Percentiles rank a stretch among this genome's conserved stretches.
Conservation (phyloP, 306 rosid genomes). For the Medicago arabica region DNA sequence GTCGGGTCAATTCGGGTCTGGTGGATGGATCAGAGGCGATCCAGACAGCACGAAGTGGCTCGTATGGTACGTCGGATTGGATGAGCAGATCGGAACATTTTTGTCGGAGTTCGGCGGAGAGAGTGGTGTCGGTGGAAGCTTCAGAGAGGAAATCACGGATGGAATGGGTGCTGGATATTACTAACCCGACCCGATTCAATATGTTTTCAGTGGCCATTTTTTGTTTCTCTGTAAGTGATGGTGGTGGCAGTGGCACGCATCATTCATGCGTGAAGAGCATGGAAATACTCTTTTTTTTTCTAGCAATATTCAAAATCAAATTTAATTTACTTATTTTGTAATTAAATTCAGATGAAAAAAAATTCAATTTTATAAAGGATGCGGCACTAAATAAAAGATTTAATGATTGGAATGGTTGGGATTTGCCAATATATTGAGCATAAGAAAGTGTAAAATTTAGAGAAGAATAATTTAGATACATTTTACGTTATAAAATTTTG, state of each 20-base stretch:
- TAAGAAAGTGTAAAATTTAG: too few relatives aligned
- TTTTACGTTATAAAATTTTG: too few relatives aligned
- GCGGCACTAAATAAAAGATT: too few relatives aligned
- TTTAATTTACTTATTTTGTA: too few relatives aligned
- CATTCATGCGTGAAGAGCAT: too few relatives aligned
- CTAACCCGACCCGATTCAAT: slow-evolving; percentile 55
- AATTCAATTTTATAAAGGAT: too few relatives aligned
- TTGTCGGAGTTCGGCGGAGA: slow-evolving; percentile 63
- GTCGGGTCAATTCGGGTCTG: slow-evolving; percentile 57
- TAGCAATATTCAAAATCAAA: too few relatives aligned
- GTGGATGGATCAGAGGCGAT: slow-evolving; percentile 49
- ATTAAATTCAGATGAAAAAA: too few relatives aligned
- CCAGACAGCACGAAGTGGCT: slow-evolving; percentile 66
- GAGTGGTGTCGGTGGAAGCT: slow-evolving; percentile 55
- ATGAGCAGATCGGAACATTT: slow-evolving; percentile 59
- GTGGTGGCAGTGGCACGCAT: neutral
- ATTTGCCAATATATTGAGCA: too few relatives aligned
- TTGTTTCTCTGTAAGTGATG: slow-evolving; percentile 12
- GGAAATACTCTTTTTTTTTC: too few relatives aligned
- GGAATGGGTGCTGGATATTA: slow-evolving; percentile 55
- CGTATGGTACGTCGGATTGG: slow-evolving; percentile 57
- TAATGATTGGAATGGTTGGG: too few relatives aligned
- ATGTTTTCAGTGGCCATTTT: slow-evolving; percentile 28
- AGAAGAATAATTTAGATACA: too few relatives aligned
- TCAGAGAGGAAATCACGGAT: slow-evolving; percentile 58